phyloP scores from a whole-genome alignment of 805 yeast species.

The Isabelozyma gotoi region DNA sequence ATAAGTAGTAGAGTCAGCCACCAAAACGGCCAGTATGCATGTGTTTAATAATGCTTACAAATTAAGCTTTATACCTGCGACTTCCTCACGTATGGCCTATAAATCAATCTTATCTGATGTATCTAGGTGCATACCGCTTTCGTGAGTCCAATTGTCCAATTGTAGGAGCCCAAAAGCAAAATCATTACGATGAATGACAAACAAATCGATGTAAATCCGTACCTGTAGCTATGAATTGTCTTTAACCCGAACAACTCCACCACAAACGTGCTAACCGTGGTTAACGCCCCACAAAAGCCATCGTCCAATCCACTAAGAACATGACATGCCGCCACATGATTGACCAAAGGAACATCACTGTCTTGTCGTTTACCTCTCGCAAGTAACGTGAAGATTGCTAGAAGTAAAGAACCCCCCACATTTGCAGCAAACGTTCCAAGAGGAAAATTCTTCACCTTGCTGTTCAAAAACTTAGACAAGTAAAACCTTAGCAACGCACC shows the following conservation, averaged over 20 bases:
- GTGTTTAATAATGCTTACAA: too few relatives aligned
- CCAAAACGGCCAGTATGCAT: too few relatives aligned
- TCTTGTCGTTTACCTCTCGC: constrained; percentile 39
- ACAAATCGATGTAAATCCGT: constrained; percentile 49
- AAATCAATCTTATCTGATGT: too few relatives aligned
- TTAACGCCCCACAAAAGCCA: constrained; percentile 71
- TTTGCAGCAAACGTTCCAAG: constrained; percentile 52
- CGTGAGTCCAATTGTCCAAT: constrained; percentile 60
- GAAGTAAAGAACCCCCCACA: constrained; percentile 42
- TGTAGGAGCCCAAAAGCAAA: constrained; percentile 67
- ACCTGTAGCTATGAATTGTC: constrained; percentile 42
- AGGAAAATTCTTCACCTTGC: constrained; percentile 47
- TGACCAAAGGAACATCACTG: constrained; percentile 24
- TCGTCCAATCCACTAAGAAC: constrained; percentile 53
- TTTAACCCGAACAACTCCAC: constrained; percentile 52
- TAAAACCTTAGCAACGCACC: constrained; percentile 64
- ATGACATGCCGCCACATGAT: constrained; percentile 42
- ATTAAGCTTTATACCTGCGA: too few relatives aligned
- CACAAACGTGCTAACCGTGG: constrained; percentile 78
- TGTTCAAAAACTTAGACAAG: constrained; percentile 51
- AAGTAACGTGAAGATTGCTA: constrained; percentile 45
- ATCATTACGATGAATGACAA: constrained; percentile 50
- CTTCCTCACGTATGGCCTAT: too few relatives aligned
- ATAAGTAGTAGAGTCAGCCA: too few relatives aligned
- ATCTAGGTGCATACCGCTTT: constrained; percentile 16